Base-by-base conservation (phyloP, 805 yeast genomes). In the Lipomyces chichibuensis region DNA sequence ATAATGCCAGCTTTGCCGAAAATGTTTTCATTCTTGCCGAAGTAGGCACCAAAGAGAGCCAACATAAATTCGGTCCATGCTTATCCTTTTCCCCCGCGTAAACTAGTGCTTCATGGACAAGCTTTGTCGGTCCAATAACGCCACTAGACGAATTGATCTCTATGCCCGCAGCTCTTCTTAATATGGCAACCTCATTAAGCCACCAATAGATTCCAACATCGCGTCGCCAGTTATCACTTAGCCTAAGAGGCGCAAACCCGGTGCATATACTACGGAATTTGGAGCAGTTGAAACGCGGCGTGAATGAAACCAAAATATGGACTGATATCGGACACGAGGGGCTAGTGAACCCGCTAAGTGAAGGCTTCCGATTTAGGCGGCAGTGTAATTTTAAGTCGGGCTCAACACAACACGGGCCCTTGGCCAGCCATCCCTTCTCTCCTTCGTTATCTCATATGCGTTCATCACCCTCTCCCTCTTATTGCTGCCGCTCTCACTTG, bases 1-100 rank as follows among this genome's bases (percentile, higher is more conserved):
- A 52, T 56, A 11, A 67, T 52, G 53, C 59, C 63, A 20, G 56
- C 63, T 13, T 13, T 17, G 58, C 54, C 63, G 35, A 64, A 67
- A 52, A 67, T 63, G 59, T 61, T 58, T 54, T 58, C 64, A 60
- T 56, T 52, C 14, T 54, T 27, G 6, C 63, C 54, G 33, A 67
- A 67, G 61, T 61, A 60, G n/a, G 60, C 67, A 17, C 61, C 67
- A 43, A 67, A 67, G 13, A 67, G 59, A 9, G 70, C 70, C 4
- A 64, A 32, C 51, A 65, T 64, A 29, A 67, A 56, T 46, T 64
- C 70, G 7, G 65, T 64, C 64, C n/a, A n/a, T 67, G 70, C 58
- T 58, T 58, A 20, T 63, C 65, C 62, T 64, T 64, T 49, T 54
- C 55, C 35, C 37, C 56, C 0, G 70, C 70, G 46, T 52, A 64